Conservation (phyloP, 192 early-diverging fungal genomes). For the Coemansia sp. region DNA sequence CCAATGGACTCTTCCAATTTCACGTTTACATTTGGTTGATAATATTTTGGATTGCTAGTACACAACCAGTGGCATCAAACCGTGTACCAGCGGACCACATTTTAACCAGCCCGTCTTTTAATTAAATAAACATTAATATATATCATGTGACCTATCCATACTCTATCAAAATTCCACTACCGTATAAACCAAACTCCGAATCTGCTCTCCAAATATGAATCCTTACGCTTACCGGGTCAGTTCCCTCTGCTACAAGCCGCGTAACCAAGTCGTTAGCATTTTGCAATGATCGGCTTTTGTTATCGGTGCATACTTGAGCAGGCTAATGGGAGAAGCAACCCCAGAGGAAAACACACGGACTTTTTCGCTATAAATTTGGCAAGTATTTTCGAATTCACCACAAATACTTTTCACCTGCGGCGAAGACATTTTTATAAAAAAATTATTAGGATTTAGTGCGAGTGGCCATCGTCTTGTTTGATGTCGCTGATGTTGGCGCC, state of each 20-base stretch:
- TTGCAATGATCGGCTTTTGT: constrained; percentile 3
- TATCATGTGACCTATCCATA: constrained; percentile 1
- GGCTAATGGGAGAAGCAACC: background rate
- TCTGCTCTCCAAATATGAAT: background rate
- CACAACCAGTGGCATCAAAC: too few relatives aligned
- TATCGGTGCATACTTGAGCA: background rate
- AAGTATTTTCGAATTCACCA: background rate
- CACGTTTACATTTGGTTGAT: too few relatives aligned
- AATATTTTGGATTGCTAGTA: too few relatives aligned
- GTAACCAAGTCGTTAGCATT: background rate
- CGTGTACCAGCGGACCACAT: too few relatives aligned
- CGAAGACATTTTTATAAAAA: background rate
- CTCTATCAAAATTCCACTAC: background rate
- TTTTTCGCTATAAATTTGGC: background rate
- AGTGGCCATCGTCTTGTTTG: constrained; percentile 33
- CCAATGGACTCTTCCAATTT: too few relatives aligned
- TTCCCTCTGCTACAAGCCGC: constrained; percentile 9
- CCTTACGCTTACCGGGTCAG: constrained; percentile 8
- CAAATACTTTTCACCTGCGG: constrained; percentile 9
- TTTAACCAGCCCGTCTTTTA: too few relatives aligned
- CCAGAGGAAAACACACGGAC: constrained; percentile 4
- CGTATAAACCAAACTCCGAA: background rate
- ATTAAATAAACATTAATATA: too few relatives aligned
- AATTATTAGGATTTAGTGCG: constrained; percentile 1
- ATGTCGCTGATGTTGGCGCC: constrained; percentile 59